These are phyloP conservation scores for Neurospora sp. DNA, from an alignment of 495 filamentous ascomycete species.

Conservation along the genomic window DNA sequence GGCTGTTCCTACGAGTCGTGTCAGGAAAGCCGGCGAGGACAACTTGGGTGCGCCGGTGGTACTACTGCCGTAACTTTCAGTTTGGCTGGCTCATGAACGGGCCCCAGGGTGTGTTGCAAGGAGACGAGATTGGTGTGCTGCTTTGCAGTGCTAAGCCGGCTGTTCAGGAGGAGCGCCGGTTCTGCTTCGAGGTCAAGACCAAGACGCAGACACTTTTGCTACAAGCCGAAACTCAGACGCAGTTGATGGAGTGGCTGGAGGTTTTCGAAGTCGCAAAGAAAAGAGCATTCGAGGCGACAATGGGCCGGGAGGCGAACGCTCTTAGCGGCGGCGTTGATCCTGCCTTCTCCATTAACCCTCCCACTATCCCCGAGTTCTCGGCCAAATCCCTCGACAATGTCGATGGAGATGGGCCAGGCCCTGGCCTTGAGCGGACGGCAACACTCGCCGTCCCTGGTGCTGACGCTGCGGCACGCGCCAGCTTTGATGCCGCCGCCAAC, in stretches of 20 bases:
- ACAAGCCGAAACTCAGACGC: slow-evolving; percentile 84
- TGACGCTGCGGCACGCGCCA: slow-evolving; percentile 52
- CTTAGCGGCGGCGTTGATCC: slow-evolving; percentile 57
- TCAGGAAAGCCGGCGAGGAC: slow-evolving; percentile 83
- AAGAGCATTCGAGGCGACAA: slow-evolving; percentile 70
- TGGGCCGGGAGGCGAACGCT: slow-evolving; percentile 48
- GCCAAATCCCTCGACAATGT: slow-evolving; percentile 63
- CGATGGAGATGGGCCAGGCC: slow-evolving; percentile 33
- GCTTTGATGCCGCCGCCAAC: slow-evolving; percentile 54
- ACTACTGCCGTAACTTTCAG: slow-evolving; percentile 87
- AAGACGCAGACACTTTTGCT: slow-evolving; percentile 84
- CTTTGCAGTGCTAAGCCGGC: slow-evolving; percentile 87
- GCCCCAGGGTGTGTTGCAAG: slow-evolving; percentile 80
- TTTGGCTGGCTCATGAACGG: slow-evolving; percentile 95
- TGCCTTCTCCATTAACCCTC: slow-evolving; percentile 85
- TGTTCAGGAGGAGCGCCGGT: slow-evolving; percentile 83
- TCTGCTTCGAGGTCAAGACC: slow-evolving; percentile 98
- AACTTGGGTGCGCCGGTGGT: slow-evolving; percentile 85
- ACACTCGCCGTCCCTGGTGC: slow-evolving; percentile 59
- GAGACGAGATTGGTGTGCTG: slow-evolving; percentile 89
- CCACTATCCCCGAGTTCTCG: slow-evolving; percentile 79
- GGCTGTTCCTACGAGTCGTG: slow-evolving; percentile 74
- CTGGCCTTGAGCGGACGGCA: slow-evolving; percentile 43
- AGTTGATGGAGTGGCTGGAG: slow-evolving; percentile 84
- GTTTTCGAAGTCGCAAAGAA: slow-evolving; percentile 90